These are phyloP conservation scores for Ceratobasidium sp. DNA, from an alignment of 1,284 basidiomycete genomes.

Conservation along the genomic window DNA sequence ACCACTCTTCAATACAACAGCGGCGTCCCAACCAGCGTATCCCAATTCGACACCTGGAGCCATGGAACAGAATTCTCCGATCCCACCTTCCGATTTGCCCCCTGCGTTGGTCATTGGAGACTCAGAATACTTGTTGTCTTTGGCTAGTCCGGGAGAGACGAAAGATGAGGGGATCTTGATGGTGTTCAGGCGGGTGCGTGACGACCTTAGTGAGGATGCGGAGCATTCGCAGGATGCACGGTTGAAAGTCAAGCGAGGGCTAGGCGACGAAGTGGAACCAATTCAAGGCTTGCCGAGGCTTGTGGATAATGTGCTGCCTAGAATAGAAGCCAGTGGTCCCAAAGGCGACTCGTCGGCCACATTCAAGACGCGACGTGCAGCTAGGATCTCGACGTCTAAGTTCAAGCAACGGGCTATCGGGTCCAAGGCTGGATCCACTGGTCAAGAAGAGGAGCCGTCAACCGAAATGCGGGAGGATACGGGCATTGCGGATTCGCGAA, in stretches of 20 bases:
- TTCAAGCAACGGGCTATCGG: too few species aligned
- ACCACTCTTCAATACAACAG: background rate
- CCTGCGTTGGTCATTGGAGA: background rate
- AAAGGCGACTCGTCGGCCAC: too few species aligned
- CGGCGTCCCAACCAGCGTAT: background rate
- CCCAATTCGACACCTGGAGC: background rate
- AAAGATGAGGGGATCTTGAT: background rate
- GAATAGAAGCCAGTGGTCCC: too few species aligned
- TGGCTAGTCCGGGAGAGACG: background rate
- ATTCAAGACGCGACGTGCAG: too few species aligned
- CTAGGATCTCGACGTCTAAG: too few species aligned
- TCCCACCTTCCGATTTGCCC: too few species aligned
- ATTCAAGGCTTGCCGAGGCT: background rate
- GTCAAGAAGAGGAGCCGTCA: too few species aligned
- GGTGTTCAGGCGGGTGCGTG: background rate
- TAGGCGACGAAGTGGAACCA: background rate
- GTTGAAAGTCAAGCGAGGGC: background rate
- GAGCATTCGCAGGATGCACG: background rate
- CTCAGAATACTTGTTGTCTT: background rate
- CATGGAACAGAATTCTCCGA: background rate
- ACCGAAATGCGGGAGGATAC: too few species aligned
- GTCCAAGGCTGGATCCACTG: too few species aligned
- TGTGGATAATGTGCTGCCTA: background rate
- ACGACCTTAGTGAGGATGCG: background rate
- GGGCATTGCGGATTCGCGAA: too few species aligned